These are phyloP conservation scores for Enterocytospora artemiae DNA, from an alignment of 371 early-diverging fungal genomes.

Conservation along the genomic window DNA sequence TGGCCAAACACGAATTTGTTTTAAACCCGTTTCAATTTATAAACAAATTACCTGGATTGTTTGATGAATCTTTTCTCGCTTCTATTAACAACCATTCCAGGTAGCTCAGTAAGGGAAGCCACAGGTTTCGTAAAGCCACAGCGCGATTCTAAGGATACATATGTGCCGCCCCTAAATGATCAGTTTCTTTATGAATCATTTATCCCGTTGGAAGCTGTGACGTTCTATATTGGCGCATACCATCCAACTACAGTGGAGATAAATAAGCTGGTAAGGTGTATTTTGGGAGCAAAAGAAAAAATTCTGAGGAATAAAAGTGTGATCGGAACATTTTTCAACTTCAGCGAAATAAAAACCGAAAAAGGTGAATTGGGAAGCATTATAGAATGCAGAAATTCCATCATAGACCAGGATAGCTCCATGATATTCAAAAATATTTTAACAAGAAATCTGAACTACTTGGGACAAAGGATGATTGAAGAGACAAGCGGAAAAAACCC, in stretches of 20 bases:
- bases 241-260: neutral
- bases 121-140: neutral
- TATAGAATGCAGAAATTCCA: neutral
- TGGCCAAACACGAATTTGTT: neutral
- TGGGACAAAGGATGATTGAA: constrained; percentile 1
- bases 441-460: neutral
- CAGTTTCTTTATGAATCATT: constrained; percentile 10
- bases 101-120: neutral
- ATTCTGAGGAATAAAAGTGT: neutral
- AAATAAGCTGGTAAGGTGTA: neutral
- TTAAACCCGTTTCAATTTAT: neutral
- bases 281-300: constrained; percentile 16
- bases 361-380: neutral
- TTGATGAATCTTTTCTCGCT: neutral
- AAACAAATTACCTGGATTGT: neutral
- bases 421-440: constrained; percentile 10
- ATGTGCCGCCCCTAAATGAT: neutral
- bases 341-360: neutral
- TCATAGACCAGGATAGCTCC: constrained; percentile 13
- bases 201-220: constrained; percentile 14
- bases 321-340: neutral
- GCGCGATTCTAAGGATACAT: no score
- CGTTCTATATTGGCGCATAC: constrained; percentile 8
- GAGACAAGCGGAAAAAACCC: neutral
- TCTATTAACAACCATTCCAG: neutral